A percentile compares a stretch with the other conserved stretches of the same genome.
Evolutionary conservation across 108 stramenopile species (phyloP).

Genomic region (Skeletonema menzelii): DNA sequence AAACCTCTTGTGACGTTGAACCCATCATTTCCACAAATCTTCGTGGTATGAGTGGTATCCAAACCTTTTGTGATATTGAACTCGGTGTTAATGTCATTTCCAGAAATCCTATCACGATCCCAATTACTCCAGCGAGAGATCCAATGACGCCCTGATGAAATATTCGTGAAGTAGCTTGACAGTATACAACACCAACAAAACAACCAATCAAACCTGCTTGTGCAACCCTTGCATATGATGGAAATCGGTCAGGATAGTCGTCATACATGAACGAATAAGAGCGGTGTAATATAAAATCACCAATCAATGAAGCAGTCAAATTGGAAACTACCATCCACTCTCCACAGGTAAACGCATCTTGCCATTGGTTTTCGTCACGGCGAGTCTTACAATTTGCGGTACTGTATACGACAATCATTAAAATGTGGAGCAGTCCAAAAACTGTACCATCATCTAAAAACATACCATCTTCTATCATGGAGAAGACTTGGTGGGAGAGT

Average conservation of each 20-base stretch:
- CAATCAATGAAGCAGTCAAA: slow-evolving; percentile 22
- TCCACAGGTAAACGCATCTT: slow-evolving; percentile 44
- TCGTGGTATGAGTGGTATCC: neutral
- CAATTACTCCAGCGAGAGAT: neutral
- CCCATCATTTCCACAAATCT: neutral
- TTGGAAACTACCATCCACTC: slow-evolving; percentile 48
- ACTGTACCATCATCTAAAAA: too few species aligned
- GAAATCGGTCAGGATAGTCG: slow-evolving; percentile 1
- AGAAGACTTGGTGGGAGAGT: neutral
- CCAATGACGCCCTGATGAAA: neutral
- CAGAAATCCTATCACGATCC: neutral
- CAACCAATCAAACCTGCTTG: slow-evolving; percentile 48
- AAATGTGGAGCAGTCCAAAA: slow-evolving; percentile 12
- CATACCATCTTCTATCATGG: neutral
- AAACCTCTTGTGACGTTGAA: neutral
- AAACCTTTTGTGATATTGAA: neutral
- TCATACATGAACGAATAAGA: neutral
- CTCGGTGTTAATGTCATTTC: neutral
- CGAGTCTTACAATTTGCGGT: neutral
- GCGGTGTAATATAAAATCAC: slow-evolving; percentile 30
- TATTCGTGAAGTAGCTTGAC: neutral
- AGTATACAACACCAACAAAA: slow-evolving; percentile 17
- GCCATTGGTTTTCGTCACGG: slow-evolving; percentile 18
- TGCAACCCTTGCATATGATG: slow-evolving; percentile 21
- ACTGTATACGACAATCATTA: slow-evolving; percentile 10